Evolutionary conservation across 768 basidiomycete genomes (phyloP).

Genomic region (Macrolepiota dolichaula): DNA sequence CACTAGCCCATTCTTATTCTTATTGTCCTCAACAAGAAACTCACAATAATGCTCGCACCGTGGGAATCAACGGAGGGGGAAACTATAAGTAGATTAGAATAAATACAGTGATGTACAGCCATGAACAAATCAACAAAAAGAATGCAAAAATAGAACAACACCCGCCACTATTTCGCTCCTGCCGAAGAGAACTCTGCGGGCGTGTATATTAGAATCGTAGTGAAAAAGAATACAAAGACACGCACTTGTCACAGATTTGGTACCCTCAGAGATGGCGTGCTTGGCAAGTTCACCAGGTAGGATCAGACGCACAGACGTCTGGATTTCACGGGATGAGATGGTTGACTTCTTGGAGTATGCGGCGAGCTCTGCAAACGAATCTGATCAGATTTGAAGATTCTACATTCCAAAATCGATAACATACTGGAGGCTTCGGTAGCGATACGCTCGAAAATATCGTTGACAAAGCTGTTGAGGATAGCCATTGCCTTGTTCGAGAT

Average conservation of each 20-base stretch:
- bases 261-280: slow-evolving; percentile 97
- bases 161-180: slow-evolving; percentile 13
- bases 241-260: slow-evolving; percentile 56
- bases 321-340: slow-evolving; percentile 97
- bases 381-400: slow-evolving; percentile 1
- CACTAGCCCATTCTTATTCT: background rate
- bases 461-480: slow-evolving; percentile 89
- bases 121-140: slow-evolving; percentile 13
- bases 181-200: slow-evolving; percentile 18
- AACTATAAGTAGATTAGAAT: slow-evolving; percentile 7
- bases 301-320: slow-evolving; percentile 92
- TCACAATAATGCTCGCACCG: background rate
- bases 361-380: slow-evolving; percentile 68
- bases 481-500: slow-evolving; percentile 98
- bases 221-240: background rate
- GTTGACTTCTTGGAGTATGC: slow-evolving; percentile 99
- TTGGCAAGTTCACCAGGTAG: slow-evolving; percentile 97
- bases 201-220: background rate
- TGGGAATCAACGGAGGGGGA: background rate
- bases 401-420: background rate
- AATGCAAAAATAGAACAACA: slow-evolving; percentile 5
- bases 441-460: slow-evolving; percentile 92
- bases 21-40: slow-evolving; percentile 3
- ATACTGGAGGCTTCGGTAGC: slow-evolving; percentile 67
- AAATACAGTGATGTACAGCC: slow-evolving; percentile 18